phyloP scores from a whole-genome alignment of 805 yeast genomes.

The Yamadazyma sp. region DNA sequence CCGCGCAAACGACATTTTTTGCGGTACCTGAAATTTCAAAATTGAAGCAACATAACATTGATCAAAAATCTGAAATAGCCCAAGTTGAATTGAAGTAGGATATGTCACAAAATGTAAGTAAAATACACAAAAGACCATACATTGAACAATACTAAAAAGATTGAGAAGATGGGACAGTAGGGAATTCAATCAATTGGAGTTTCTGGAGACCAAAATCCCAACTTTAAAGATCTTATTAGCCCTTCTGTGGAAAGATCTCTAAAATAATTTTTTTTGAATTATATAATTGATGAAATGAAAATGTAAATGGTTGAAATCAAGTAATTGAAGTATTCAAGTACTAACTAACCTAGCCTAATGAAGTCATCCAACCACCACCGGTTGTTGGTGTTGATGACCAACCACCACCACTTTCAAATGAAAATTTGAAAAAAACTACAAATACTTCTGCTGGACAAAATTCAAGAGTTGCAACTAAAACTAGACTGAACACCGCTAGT shows the following conservation, averaged over 20 bases:
- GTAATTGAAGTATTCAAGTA: neutral
- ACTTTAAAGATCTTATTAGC: too few species aligned
- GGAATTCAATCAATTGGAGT: too few species aligned
- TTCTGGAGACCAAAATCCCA: too few species aligned
- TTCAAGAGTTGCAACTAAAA: constrained; percentile 7
- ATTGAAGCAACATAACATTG: constrained; percentile 6
- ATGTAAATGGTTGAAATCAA: too few species aligned
- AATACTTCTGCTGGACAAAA: constrained; percentile 6
- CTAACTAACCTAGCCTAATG: constrained; percentile 15
- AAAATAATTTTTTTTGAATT: too few species aligned
- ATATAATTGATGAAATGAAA: too few species aligned
- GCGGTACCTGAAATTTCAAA: constrained; percentile 12
- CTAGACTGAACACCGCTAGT: constrained; percentile 4
- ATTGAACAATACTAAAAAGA: too few species aligned
- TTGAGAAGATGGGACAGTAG: too few species aligned
- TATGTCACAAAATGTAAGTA: constrained; percentile 13
- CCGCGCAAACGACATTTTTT: too few species aligned
- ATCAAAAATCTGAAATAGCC: neutral
- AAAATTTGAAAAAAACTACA: constrained; percentile 6
- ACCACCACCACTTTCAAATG: constrained; percentile 11
- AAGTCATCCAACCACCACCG: constrained; percentile 13
- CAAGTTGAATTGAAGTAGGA: constrained; percentile 3
- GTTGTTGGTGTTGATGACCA: constrained; percentile 10
- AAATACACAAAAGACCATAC: neutral
- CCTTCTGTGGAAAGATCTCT: too few species aligned